These are phyloP conservation scores for Echeveria elegans DNA, from an alignment of 164 flowering plant species.

Conservation along the genomic window DNA sequence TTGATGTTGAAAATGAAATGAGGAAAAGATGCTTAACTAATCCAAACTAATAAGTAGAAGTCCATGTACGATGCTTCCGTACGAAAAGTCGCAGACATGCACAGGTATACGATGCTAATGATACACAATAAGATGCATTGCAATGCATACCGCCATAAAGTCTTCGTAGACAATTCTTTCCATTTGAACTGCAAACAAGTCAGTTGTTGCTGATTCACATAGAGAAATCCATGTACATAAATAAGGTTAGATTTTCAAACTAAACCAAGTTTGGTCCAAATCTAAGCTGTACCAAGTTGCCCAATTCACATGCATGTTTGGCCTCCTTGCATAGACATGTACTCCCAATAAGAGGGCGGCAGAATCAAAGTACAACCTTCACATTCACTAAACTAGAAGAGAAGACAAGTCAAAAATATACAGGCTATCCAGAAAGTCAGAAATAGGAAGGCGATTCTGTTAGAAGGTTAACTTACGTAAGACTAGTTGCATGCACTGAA, in stretches of 20 bases:
- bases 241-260: background rate
- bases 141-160: background rate
- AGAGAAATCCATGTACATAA: background rate
- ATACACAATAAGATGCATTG: background rate
- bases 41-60: background rate
- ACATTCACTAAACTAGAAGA: background rate
- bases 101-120: background rate
- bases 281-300: slow-evolving; percentile 3
- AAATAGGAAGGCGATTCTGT: background rate
- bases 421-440: background rate
- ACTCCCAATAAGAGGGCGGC: background rate
- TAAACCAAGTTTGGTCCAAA: background rate
- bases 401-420: background rate
- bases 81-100: background rate
- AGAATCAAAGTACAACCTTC: background rate
- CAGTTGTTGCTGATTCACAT: slow-evolving; percentile 1
- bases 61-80: background rate
- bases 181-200: slow-evolving; percentile 1
- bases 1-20: background rate
- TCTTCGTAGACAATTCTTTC: background rate
- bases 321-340: background rate
- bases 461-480: background rate
- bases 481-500: background rate
- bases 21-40: background rate
- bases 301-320: background rate